phyloP scores from a whole-genome alignment of 768 basidiomycete genomes.

The Gloeophyllum trabeum region DNA sequence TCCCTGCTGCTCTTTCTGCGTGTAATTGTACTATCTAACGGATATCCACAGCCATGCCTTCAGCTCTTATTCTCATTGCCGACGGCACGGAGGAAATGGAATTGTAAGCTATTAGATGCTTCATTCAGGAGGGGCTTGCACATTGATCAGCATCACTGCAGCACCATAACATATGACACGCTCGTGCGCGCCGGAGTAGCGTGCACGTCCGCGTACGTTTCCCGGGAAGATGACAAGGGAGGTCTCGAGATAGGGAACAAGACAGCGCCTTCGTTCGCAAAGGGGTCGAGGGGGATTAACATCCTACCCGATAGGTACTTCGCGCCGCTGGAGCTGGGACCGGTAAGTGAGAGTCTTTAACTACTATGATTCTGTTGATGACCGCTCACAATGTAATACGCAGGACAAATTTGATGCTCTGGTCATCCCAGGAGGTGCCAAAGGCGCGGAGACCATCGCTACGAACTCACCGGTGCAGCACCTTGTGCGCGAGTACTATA shows the following conservation, averaged over 20 bases:
- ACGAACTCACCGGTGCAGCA: conserved; percentile 45
- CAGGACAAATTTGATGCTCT: conserved; percentile 60
- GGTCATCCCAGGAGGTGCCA: conserved; percentile 69
- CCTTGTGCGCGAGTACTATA: conserved; percentile 46
- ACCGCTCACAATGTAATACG: conserved; percentile 5
- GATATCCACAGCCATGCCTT: no score
- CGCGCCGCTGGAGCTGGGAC: conserved; percentile 4
- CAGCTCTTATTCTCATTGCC: conserved; percentile 64
- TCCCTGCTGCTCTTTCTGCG: no score
- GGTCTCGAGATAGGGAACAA: conserved; percentile 8
- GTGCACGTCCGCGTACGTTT: conserved; percentile 55
- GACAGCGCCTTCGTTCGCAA: conserved; percentile 36
- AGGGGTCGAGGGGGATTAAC: conserved; percentile 61
- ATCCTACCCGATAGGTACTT: conserved; percentile 52
- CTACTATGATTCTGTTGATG: not conserved
- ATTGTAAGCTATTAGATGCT: conserved; percentile 39
- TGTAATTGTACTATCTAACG: no score
- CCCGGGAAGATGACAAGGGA: conserved; percentile 11
- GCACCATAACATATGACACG: conserved; percentile 74
- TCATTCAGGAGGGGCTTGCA: not conserved
- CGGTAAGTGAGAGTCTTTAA: conserved; percentile 8
- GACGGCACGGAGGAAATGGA: conserved; percentile 88
- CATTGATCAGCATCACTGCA: conserved; percentile 15
- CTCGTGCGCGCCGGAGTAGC: conserved; percentile 65
- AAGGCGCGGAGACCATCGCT: conserved; percentile 68